A percentile compares a stretch with the other conserved stretches of the same genome.
These are phyloP conservation scores for Pseudogymnoascus sp. DNA, from an alignment of 2,329 filamentous ascomycete species.

Conservation along the genomic window DNA sequence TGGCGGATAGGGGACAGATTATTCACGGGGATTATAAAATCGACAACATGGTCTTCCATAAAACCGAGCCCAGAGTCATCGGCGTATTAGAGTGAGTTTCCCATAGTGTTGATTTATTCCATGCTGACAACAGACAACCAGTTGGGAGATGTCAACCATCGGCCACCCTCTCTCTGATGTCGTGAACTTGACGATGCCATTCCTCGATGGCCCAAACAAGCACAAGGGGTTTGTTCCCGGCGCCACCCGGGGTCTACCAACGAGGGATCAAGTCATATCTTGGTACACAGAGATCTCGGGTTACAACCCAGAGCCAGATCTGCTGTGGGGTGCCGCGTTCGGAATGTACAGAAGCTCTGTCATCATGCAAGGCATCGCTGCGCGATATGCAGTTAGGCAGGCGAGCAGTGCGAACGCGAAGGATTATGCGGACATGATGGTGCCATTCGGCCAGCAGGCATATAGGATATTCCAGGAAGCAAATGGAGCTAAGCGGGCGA, in stretches of 20 bases:
- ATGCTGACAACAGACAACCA: constrained; percentile 22
- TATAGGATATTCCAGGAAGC: constrained; percentile 61
- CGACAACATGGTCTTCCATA: constrained; percentile 83
- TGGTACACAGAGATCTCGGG: constrained; percentile 63
- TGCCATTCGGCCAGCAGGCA: constrained; percentile 65
- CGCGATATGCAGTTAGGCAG: constrained; percentile 73
- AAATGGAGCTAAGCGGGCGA: constrained; percentile 29
- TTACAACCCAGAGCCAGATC: constrained; percentile 59
- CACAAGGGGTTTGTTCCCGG: constrained; percentile 32
- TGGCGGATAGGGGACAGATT: constrained; percentile 66
- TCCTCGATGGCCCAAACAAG: constrained; percentile 30
- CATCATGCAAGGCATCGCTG: constrained; percentile 82
- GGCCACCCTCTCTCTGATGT: constrained; percentile 93
- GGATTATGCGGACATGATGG: constrained; percentile 60
- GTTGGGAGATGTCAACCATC: constrained; percentile 96
- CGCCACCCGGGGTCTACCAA: constrained; percentile 45
- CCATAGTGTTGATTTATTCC: not conserved
- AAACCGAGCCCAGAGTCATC: constrained; percentile 78
- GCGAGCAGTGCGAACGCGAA: constrained; percentile 79
- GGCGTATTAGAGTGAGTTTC: constrained; percentile 72
- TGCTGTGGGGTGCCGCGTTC: constrained; percentile 54
- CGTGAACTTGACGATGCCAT: constrained; percentile 61
- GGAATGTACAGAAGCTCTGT: constrained; percentile 51
- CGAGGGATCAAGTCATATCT: constrained; percentile 45
- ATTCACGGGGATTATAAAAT: constrained; percentile 98